phyloP scores from a whole-genome alignment of 805 yeast species.

The Candida loeiensis region DNA sequence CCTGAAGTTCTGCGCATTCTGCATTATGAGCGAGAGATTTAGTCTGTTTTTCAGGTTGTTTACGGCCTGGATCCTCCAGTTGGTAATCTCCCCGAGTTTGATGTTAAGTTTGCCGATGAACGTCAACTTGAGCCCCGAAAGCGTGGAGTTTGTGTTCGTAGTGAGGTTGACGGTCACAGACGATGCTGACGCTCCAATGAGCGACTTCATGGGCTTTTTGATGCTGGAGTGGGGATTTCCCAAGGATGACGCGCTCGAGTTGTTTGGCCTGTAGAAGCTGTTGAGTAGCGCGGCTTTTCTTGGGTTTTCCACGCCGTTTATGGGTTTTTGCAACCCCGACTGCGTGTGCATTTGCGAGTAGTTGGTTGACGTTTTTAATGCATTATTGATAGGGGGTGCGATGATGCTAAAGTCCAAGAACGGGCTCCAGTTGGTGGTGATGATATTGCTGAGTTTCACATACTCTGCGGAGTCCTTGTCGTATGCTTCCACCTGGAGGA shows the following conservation, averaged over 20 bases:
- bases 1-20: slow-evolving; percentile 23
- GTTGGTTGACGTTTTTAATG: slow-evolving; percentile 26
- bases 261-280: slow-evolving; percentile 15
- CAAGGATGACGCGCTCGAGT: neutral
- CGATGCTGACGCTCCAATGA: slow-evolving; percentile 18
- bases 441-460: slow-evolving; percentile 23
- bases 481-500: slow-evolving; percentile 23
- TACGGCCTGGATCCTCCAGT: slow-evolving; percentile 64
- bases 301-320: slow-evolving; percentile 5
- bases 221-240: slow-evolving; percentile 7
- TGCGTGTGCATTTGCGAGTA: slow-evolving; percentile 23
- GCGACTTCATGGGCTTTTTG: slow-evolving; percentile 9
- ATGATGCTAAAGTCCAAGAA: slow-evolving; percentile 32
- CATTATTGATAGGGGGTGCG: slow-evolving; percentile 39
- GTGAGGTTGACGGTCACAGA: slow-evolving; percentile 37
- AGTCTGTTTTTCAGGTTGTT: slow-evolving; percentile 53
- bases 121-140: slow-evolving; percentile 47
- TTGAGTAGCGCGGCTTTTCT: slow-evolving; percentile 23
- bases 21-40: slow-evolving; percentile 47
- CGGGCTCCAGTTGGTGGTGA: slow-evolving; percentile 40
- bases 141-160: slow-evolving; percentile 23
- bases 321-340: slow-evolving; percentile 9
- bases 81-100: slow-evolving; percentile 54
- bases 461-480: slow-evolving; percentile 6
- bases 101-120: slow-evolving; percentile 62